These are phyloP conservation scores for Monoraphidium neglectum DNA, from an alignment of 139 green algal species.

Conservation along the genomic window DNA sequence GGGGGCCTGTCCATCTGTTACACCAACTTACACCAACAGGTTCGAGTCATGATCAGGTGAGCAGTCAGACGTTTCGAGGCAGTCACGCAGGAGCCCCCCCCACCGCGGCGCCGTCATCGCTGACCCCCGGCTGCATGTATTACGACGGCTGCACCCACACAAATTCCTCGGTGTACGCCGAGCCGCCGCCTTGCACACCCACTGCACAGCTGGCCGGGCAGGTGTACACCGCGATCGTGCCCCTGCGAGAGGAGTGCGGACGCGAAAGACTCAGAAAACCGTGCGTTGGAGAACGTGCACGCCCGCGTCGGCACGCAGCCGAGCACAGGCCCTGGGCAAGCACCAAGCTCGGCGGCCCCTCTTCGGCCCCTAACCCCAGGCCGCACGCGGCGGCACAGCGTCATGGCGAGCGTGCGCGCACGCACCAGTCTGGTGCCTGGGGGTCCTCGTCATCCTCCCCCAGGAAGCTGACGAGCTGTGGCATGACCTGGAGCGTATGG, in stretches of 20 bases:
- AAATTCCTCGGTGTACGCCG: conserved; percentile 58
- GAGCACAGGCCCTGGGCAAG: no score
- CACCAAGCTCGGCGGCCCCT: no score
- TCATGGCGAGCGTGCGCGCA: background rate
- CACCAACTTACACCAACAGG: no score
- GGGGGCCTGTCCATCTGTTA: no score
- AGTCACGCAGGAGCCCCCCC: background rate
- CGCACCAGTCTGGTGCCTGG: conserved; percentile 68
- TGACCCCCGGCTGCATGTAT: no score
- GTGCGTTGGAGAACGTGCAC: no score
- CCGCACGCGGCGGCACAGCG: background rate
- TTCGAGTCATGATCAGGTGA: no score
- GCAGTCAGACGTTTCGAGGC: no score
- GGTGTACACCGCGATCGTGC: conserved; percentile 73
- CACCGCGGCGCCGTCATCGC: no score
- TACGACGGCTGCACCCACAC: conserved; percentile 60
- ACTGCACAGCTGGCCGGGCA: conserved; percentile 62
- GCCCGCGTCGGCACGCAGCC: no score
- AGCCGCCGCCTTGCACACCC: background rate
- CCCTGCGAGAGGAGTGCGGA: conserved; percentile 28
- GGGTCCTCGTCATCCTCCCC: conserved; percentile 57
- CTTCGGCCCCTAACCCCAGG: no score
- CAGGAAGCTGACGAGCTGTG: conserved; percentile 75
- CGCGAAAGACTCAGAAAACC: no score
- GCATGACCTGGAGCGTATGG: conserved; percentile 56